A percentile compares a stretch with the other conserved stretches of the same genome.
Conservation (phyloP, 768 basidiomycete species). For the Fistulinella prunicolor region DNA sequence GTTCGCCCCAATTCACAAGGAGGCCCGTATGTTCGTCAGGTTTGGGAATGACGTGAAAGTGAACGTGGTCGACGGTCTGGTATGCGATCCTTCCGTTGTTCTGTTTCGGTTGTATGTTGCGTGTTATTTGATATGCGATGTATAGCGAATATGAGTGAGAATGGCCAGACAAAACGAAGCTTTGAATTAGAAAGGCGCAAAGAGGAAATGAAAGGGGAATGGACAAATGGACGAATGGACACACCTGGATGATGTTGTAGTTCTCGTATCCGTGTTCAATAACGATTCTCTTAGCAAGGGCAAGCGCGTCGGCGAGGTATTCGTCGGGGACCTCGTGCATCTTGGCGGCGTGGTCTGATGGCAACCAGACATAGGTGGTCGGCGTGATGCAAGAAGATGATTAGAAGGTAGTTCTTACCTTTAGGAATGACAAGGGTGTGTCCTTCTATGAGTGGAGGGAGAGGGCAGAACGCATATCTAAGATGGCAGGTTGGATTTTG, state of each 20-base stretch:
- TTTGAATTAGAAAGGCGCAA: too few relatives aligned
- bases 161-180: too few relatives aligned
- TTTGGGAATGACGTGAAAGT: constrained; percentile 93
- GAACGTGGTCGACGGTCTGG: constrained; percentile 79
- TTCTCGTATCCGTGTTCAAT: constrained; percentile 62
- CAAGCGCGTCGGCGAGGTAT: constrained; percentile 70
- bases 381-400: too few relatives aligned
- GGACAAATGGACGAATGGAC: background rate
- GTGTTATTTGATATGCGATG: too few relatives aligned
- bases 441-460: constrained; percentile 81
- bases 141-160: too few relatives aligned
- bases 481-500: too few relatives aligned
- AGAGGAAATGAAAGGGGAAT: too few relatives aligned
- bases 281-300: constrained; percentile 82
- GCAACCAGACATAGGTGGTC: background rate
- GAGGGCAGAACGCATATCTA: constrained; percentile 89
- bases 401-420: constrained; percentile 43
- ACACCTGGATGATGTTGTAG: constrained; percentile 80
- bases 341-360: constrained; percentile 78
- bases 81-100: constrained; percentile 67
- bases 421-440: constrained; percentile 93
- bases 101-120: too few relatives aligned
- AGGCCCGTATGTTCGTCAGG: constrained; percentile 70
- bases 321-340: constrained; percentile 86
- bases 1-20: constrained; percentile 61